phyloP scores from a whole-genome alignment of 2,329 filamentous ascomycete genomes.

The Hirsutella thompsonii region DNA sequence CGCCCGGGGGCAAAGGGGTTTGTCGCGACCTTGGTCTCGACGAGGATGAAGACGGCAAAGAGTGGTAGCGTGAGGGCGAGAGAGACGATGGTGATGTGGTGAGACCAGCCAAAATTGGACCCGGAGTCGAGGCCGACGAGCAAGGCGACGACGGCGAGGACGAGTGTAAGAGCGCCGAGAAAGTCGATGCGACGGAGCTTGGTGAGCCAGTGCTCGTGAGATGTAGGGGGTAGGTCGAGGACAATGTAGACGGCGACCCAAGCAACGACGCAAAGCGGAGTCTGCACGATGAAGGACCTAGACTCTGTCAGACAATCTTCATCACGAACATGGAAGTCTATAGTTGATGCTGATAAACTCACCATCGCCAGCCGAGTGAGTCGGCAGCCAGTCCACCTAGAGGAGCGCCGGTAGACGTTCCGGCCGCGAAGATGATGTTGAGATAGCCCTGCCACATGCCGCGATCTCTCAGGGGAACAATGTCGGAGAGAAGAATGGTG shows the following conservation, averaged over 20 bases:
- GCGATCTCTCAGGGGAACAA: slow-evolving; percentile 55
- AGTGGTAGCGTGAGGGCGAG: slow-evolving; percentile 42
- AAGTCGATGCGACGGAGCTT: slow-evolving; percentile 63
- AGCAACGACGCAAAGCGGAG: slow-evolving; percentile 54
- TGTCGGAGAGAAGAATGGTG: slow-evolving; percentile 52
- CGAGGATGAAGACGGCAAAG: slow-evolving; percentile 52
- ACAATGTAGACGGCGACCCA: slow-evolving; percentile 49
- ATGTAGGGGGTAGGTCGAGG: slow-evolving; percentile 48
- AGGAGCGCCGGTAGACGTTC: slow-evolving; percentile 56
- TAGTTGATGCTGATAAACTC: slow-evolving; percentile 10
- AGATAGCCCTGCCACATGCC: slow-evolving; percentile 63
- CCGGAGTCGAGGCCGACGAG: slow-evolving; percentile 61
- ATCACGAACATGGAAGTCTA: neutral
- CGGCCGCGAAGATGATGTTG: slow-evolving; percentile 59
- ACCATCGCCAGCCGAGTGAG: slow-evolving; percentile 64
- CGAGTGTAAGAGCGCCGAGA: slow-evolving; percentile 52
- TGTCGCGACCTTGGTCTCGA: slow-evolving; percentile 54
- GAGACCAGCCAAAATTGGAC: slow-evolving; percentile 56
- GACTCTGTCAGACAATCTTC: neutral
- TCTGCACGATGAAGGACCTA: slow-evolving; percentile 60
- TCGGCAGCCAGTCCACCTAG: slow-evolving; percentile 61
- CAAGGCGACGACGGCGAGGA: slow-evolving; percentile 51
- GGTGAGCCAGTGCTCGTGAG: slow-evolving; percentile 47
- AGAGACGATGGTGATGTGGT: slow-evolving; percentile 42
- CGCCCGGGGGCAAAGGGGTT: slow-evolving; percentile 66